These are phyloP conservation scores for Corylus heterophylla DNA, from an alignment of 306 rosid genomes.

Conservation along the genomic window DNA sequence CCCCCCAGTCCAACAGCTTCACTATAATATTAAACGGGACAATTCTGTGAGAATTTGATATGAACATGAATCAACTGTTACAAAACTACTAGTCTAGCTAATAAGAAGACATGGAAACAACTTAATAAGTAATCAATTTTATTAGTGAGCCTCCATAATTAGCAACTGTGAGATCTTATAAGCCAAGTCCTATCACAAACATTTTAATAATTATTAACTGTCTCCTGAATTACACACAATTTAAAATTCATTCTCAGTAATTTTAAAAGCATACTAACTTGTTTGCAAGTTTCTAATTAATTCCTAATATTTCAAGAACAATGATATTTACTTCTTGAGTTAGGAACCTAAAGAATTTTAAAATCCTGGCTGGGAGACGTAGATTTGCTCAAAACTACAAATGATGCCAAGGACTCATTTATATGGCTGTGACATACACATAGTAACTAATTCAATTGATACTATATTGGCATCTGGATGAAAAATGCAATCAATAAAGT, in stretches of 20 bases:
- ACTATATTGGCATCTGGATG: neutral
- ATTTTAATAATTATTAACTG: neutral
- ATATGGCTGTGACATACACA: neutral
- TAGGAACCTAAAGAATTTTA: neutral
- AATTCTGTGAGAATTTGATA: conserved; percentile 33
- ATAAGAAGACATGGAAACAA: neutral
- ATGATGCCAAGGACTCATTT: neutral
- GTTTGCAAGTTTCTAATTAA: neutral
- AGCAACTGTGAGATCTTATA: neutral
- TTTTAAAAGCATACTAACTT: neutral
- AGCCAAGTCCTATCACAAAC: neutral
- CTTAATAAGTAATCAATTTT: neutral
- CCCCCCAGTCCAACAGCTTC: conserved; percentile 98
- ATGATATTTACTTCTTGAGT: neutral
- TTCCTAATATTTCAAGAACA: neutral
- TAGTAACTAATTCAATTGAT: neutral
- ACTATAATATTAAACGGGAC: conserved; percentile 54
- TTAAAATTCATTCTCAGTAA: neutral
- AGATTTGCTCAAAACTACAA: neutral
- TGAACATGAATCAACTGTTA: neutral
- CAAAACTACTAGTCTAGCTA: neutral
- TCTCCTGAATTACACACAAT: neutral
- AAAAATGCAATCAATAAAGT: neutral
- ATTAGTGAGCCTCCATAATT: neutral
- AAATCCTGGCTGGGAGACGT: neutral